Evolutionary conservation across 331 rosid genomes (phyloP).

Genomic region (Quercus lobata): DNA sequence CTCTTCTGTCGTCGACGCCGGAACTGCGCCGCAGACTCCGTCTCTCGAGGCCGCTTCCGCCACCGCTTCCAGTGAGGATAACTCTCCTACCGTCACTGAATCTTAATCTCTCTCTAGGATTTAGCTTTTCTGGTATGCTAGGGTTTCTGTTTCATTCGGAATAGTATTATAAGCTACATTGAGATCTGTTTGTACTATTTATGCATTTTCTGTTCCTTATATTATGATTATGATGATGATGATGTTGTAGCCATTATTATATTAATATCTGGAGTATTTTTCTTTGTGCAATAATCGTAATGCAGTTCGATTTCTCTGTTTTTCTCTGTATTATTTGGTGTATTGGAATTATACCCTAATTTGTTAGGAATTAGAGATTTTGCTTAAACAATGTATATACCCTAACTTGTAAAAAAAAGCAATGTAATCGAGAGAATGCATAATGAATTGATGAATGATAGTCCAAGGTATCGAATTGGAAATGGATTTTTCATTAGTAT

Average conservation of each 20-base stretch:
- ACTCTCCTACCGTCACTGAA: slow-evolving; percentile 27
- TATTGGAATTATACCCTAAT: not conserved
- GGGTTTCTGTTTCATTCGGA: slow-evolving; percentile 20
- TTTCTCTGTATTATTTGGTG: slow-evolving; percentile 5
- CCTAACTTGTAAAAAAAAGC: not conserved
- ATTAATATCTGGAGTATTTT: not conserved
- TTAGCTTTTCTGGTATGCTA: slow-evolving; percentile 12
- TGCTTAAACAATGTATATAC: not conserved
- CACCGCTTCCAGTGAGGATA: slow-evolving; percentile 17
- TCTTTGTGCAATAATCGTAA: not conserved
- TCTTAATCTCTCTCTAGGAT: slow-evolving; percentile 25
- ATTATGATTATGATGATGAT: slow-evolving; percentile 8
- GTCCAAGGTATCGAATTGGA: not conserved
- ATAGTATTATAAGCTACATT: not conserved
- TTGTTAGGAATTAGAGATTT: not conserved
- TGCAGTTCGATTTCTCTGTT: not conserved
- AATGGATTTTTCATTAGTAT: not conserved
- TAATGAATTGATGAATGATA: not conserved
- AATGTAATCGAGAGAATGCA: not conserved
- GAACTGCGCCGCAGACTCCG: slow-evolving; percentile 23
- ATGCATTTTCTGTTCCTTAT: slow-evolving; percentile 37
- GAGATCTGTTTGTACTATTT: slow-evolving; percentile 39
- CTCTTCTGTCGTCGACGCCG: slow-evolving; percentile 34
- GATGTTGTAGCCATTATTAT: no score
- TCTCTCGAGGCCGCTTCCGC: slow-evolving; percentile 18